These are phyloP conservation scores for Erucastrum elatum DNA, from an alignment of 345 rosid species.

Conservation along the genomic window DNA sequence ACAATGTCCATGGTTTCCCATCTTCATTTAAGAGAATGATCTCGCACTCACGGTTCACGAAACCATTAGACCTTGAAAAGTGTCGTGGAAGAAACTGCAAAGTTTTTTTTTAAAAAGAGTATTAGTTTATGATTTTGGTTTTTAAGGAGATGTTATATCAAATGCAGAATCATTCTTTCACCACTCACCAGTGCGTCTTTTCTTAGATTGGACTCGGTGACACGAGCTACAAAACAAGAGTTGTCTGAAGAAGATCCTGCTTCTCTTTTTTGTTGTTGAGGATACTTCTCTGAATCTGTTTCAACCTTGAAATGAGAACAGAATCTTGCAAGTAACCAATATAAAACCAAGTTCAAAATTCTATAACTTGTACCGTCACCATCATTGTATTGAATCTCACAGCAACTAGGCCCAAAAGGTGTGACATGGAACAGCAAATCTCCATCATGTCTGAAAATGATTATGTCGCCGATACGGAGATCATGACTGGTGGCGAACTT, in stretches of 20 bases:
- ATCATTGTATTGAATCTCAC: slow-evolving; percentile 21
- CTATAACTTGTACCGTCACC: not conserved
- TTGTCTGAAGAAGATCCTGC: not conserved
- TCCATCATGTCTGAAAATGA: slow-evolving; percentile 27
- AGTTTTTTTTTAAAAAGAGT: not conserved
- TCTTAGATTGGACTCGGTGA: not conserved
- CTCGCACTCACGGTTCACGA: slow-evolving; percentile 1
- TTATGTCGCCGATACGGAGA: slow-evolving; percentile 16
- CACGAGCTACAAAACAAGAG: not conserved
- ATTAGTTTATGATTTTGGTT: not conserved
- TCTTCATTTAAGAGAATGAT: slow-evolving; percentile 15
- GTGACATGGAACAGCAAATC: slow-evolving; percentile 24
- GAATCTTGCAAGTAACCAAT: not conserved
- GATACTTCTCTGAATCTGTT: not conserved
- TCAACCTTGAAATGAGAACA: not conserved
- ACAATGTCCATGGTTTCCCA: slow-evolving; percentile 8
- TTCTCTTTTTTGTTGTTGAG: not conserved
- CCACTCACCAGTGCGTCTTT: not conserved
- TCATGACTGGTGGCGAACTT: slow-evolving; percentile 18
- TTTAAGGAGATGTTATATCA: not conserved
- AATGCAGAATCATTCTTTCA: not conserved
- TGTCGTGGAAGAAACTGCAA: slow-evolving; percentile 6
- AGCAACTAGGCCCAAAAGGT: slow-evolving; percentile 17
- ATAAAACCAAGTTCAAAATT: not conserved
- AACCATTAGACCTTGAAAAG: slow-evolving; percentile 20